These are phyloP conservation scores for Lepidium aucheri DNA, from an alignment of 345 rosid genomes.

Conservation along the genomic window DNA sequence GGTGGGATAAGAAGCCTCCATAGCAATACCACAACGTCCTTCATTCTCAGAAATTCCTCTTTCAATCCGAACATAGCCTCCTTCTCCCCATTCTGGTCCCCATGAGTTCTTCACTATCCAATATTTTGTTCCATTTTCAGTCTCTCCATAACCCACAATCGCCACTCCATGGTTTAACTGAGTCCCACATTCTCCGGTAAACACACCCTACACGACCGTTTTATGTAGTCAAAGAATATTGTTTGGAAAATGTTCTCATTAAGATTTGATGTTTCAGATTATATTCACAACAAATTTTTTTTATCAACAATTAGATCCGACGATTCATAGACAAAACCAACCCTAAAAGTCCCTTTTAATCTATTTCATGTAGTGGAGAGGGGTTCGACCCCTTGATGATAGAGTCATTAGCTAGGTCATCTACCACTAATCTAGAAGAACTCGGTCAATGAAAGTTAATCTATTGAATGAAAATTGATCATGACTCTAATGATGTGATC, in stretches of 20 bases:
- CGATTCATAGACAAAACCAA: too few species aligned
- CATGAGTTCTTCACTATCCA: slow-evolving; percentile 74
- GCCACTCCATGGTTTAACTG: slow-evolving; percentile 55
- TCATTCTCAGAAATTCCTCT: slow-evolving; percentile 36
- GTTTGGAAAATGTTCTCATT: neutral
- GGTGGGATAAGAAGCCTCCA: slow-evolving; percentile 68
- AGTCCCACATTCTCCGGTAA: slow-evolving; percentile 50
- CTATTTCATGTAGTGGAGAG: too few species aligned
- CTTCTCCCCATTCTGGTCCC: slow-evolving; percentile 74
- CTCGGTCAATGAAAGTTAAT: too few species aligned
- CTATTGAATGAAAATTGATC: too few species aligned
- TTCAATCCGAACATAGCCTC: slow-evolving; percentile 56
- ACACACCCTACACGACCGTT: slow-evolving; percentile 47
- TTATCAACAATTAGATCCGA: too few species aligned
- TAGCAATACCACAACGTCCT: slow-evolving; percentile 64
- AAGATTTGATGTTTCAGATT: neutral
- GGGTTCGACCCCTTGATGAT: too few species aligned
- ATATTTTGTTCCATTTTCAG: slow-evolving; percentile 45
- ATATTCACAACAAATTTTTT: too few species aligned
- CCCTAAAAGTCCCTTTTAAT: too few species aligned
- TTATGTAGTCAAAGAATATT: neutral
- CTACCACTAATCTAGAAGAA: too few species aligned
- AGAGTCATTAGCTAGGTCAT: too few species aligned
- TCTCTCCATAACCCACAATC: slow-evolving; percentile 53
- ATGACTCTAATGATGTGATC: too few species aligned